phyloP scores from a whole-genome alignment of 2,329 filamentous ascomycete genomes.

The Hymenoscyphus salicellus region DNA sequence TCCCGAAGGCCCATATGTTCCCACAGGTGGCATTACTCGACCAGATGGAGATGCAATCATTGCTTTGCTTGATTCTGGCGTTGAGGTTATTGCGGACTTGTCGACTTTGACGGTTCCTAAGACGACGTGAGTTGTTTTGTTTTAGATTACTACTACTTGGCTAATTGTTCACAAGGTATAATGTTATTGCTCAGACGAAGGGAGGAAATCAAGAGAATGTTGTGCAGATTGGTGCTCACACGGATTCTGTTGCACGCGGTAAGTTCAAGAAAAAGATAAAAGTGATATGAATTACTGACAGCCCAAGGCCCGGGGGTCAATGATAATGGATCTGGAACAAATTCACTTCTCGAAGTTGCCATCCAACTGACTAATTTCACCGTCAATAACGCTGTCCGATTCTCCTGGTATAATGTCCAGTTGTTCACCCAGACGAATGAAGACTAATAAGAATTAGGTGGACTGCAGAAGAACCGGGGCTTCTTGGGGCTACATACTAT shows the following conservation, averaged over 20 bases:
- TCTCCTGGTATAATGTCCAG: slow-evolving; percentile 48
- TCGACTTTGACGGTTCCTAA: slow-evolving; percentile 1
- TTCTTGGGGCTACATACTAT: slow-evolving; percentile 61
- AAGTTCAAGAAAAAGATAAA: background rate
- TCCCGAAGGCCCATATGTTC: slow-evolving; percentile 46
- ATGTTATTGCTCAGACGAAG: slow-evolving; percentile 60
- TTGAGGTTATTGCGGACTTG: slow-evolving; percentile 16
- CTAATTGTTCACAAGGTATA: slow-evolving; percentile 31
- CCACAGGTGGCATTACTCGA: slow-evolving; percentile 46
- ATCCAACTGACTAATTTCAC: slow-evolving; percentile 53
- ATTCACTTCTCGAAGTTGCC: slow-evolving; percentile 41
- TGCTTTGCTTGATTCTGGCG: slow-evolving; percentile 12
- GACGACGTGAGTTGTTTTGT: background rate
- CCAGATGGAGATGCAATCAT: slow-evolving; percentile 34
- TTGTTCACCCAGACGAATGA: background rate
- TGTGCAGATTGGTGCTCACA: slow-evolving; percentile 62
- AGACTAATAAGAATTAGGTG: slow-evolving; percentile 36
- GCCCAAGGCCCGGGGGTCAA: slow-evolving; percentile 47
- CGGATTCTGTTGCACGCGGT: slow-evolving; percentile 52
- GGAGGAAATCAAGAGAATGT: slow-evolving; percentile 59
- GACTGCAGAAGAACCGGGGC: slow-evolving; percentile 63
- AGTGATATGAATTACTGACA: background rate
- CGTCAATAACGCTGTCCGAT: slow-evolving; percentile 63
- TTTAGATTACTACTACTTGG: too few relatives aligned
- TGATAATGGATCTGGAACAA: slow-evolving; percentile 34